A percentile compares a stretch with the other conserved stretches of the same genome.
Conservation (phyloP, 164 flowering plant genomes). For the Berberis vulgaris region DNA sequence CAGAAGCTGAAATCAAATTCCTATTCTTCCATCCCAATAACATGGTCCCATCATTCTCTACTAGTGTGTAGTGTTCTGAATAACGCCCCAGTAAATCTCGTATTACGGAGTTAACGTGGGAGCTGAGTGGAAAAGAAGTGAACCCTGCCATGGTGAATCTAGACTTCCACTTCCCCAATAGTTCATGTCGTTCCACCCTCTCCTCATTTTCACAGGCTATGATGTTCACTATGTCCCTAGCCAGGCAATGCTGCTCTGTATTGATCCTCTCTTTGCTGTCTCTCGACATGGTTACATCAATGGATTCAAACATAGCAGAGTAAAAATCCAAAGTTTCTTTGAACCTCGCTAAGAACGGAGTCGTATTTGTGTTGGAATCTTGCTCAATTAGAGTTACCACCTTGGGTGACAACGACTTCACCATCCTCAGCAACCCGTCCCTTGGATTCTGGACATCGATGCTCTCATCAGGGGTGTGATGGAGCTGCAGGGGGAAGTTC, state of each 20-base stretch:
- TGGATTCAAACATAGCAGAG: constrained; percentile 76
- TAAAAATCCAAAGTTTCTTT: constrained; percentile 54
- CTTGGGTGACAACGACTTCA: constrained; percentile 58
- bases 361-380: constrained; percentile 76
- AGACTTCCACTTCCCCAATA: constrained; percentile 71
- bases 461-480: constrained; percentile 77
- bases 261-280: constrained; percentile 51
- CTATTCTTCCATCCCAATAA: constrained; percentile 66
- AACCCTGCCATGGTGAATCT: constrained; percentile 80
- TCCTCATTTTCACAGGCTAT: constrained; percentile 75
- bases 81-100: constrained; percentile 35
- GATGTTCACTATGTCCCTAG: constrained; percentile 68
- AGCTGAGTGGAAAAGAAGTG: constrained; percentile 47
- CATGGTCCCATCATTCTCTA: constrained; percentile 65
- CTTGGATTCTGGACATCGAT: constrained; percentile 65
- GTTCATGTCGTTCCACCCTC: constrained; percentile 74
- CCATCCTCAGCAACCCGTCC: constrained; percentile 61
- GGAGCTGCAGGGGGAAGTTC: constrained; percentile 69
- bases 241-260: constrained; percentile 71
- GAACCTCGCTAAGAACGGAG: constrained; percentile 56
- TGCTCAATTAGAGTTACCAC: constrained; percentile 69
- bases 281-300: constrained; percentile 47
- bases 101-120: constrained; percentile 55
- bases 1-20: constrained; percentile 60
- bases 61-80: constrained; percentile 55